Base-by-base conservation (phyloP, 208 protist species). In the Acanthamoeba sp. region DNA sequence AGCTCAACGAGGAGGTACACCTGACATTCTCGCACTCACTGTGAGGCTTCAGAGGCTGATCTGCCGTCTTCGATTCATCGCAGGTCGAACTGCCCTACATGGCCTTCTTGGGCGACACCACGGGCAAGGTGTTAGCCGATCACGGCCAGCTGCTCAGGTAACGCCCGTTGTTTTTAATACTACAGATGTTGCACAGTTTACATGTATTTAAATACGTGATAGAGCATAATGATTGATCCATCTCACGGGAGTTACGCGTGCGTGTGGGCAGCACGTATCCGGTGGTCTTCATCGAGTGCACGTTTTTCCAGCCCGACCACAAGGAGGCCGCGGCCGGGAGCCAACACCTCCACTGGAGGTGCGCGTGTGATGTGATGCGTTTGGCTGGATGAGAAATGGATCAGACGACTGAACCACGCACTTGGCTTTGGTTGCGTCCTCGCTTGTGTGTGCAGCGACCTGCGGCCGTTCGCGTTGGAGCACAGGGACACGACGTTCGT, bases 281-380 rank as follows among this genome's bases (percentile, higher is more conserved):
- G 78, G 78, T 87, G 45, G 48, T 87, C 27, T 87, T 87, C 34
- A 59, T 87, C 29, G 78, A 87, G 20, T 87, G 78, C 45, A 87
- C 78, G 10, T 87, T 87, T 40, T 87, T 87, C 45, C 38, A 62
- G 38, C 78, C 78, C 4, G 78, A 59, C 40, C 78, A 87, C 78
- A 59, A 87, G 29, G 45, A 87, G 6, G 78, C 78, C 45, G 78
- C 78, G 29, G 45, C 38, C 1, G 24, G 29, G 27, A 87, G 78
- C 78, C 78, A 59, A 59, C 78, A 87, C 45, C n/a, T 87, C n/a
- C 78, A 87, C 78, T 87, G 78, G 78, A 87, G 73, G 73, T 84
- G 18, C 73, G 1, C 29, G 20, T 71, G 12, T 78, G 34, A n/a
- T 29, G 27, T 29, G 10, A 10, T 78, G 12, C 14, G 0, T 36